Percentiles rank a stretch among this genome's conserved stretches.
Conservation (phyloP, 768 basidiomycete species). For the Pleurotus sapidus region DNA sequence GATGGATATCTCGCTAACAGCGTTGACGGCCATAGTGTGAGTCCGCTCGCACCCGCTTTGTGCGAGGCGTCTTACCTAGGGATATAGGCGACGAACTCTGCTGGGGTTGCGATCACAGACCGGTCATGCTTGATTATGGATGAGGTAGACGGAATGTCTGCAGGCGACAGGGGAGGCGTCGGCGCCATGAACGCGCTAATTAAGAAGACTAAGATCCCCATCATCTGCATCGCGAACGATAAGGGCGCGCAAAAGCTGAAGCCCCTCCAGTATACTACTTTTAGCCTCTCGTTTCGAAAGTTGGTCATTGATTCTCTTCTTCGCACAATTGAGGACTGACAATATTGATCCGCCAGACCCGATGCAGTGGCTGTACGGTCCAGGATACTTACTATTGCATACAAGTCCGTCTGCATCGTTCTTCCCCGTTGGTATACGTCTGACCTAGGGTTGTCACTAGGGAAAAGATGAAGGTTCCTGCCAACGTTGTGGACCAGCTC, state of each 20-base stretch:
- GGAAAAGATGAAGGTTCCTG: conserved; percentile 91
- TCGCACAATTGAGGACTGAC: background rate
- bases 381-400: conserved; percentile 81
- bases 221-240: conserved; percentile 82
- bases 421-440: background rate
- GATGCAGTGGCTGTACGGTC: conserved; percentile 76
- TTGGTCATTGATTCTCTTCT: conserved; percentile 27
- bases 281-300: conserved; percentile 75
- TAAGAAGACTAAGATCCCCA: conserved; percentile 94
- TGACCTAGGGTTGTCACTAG: conserved; percentile 32
- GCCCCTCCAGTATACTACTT: conserved; percentile 73
- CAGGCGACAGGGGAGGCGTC: conserved; percentile 95
- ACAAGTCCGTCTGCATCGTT: conserved; percentile 58
- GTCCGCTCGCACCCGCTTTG: background rate
- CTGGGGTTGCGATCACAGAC: conserved; percentile 74
- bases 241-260: conserved; percentile 80
- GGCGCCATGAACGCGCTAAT: conserved; percentile 91
- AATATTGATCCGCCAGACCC: conserved; percentile 51
- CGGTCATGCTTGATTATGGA: conserved; percentile 95
- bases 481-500: conserved; percentile 90
- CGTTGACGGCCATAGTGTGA: conserved; percentile 28
- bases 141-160: conserved; percentile 74
- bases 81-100: conserved; percentile 56
- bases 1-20: conserved; percentile 79
- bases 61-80: background rate